Base-by-base conservation (phyloP, 768 basidiomycete genomes). In the Suillus brevipes region DNA sequence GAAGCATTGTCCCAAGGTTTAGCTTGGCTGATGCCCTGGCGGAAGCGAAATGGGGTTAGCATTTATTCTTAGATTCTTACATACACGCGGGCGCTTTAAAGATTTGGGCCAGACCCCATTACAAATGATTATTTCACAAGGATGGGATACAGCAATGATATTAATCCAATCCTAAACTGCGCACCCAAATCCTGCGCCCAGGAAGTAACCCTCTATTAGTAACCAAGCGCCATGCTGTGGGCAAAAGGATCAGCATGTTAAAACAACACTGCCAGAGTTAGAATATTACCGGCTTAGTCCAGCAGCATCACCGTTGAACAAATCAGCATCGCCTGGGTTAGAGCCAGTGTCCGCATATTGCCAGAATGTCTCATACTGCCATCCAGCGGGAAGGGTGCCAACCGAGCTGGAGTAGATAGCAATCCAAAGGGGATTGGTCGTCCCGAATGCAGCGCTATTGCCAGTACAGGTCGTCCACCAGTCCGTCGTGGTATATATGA, bases 391-490 rank as follows among this genome's bases (percentile, higher is more conserved):
- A 57, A 89, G 80, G 3, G 84, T 68, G 3, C 86, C 87, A 23
- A 84, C 73, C 31, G 73, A 67, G 9, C 85, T 83, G 5, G 84
- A 71, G 53, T 80, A 89, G 34, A 77, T 74, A 2, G 89, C 88
- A 52, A 89, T 80, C 87, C 86, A 89, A 3, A 90, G 77, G 3
- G 88, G 86, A 71, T 83, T 87, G 62, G 77, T 82, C 4, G 70
- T 62, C 1, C 71, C 81, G 66, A 90, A 89, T 5, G 74, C 76
- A 16, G 78, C 75, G 63, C 81, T 85, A 72, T 87, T 85, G 0
- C 84, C 87, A 3, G 89, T 90, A 73, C 89, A 90, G 10, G 79
- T 81, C 12, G 68, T 83, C 89, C 89, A 90, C 89, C 89, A 90
- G 71, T 83, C 78, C 13, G 86, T 88, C 4, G 84, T 87, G 36